Percentiles rank a stretch among this genome's conserved stretches.
Evolutionary conservation across 805 yeast genomes (phyloP).

Genomic region (Lachancea fermentati): DNA sequence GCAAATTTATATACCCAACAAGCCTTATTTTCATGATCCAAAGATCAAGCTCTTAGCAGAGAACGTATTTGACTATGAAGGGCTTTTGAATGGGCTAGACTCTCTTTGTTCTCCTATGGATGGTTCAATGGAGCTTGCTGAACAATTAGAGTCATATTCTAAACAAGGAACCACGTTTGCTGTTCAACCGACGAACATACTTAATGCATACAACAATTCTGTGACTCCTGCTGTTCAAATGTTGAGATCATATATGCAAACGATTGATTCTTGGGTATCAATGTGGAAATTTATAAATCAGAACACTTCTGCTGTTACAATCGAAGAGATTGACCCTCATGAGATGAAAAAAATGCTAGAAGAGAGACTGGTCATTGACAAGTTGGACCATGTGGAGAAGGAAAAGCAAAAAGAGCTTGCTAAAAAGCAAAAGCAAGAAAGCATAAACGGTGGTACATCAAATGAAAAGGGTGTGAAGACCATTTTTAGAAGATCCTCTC

Average conservation of each 20-base stretch:
- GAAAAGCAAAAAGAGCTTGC: conserved; percentile 7
- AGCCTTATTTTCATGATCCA: conserved; percentile 13
- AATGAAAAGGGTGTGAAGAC: conserved; percentile 3
- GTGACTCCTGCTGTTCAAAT: conserved; percentile 14
- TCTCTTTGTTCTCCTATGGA: conserved; percentile 11
- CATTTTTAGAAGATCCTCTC: conserved; percentile 9
- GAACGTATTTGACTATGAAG: conserved; percentile 24
- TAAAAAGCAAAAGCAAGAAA: background rate
- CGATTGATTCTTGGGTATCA: conserved; percentile 14
- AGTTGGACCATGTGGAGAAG: conserved; percentile 16
- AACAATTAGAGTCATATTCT: conserved; percentile 11
- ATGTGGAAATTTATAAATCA: conserved; percentile 24
- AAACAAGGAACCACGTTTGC: conserved; percentile 12
- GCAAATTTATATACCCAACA: conserved; percentile 27
- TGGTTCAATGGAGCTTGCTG: conserved; percentile 8
- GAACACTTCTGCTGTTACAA: conserved; percentile 11
- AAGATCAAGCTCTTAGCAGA: conserved; percentile 17
- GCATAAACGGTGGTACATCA: background rate
- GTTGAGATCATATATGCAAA: conserved; percentile 13
- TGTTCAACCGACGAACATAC: conserved; percentile 18
- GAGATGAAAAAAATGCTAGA: conserved; percentile 21
- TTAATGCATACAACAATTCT: conserved; percentile 16
- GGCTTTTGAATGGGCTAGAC: conserved; percentile 16
- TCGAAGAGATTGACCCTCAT: conserved; percentile 11
- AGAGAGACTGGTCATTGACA: conserved; percentile 28